Percentiles rank a stretch among this genome's conserved stretches.
These are phyloP conservation scores for Penicillium sp. DNA, from an alignment of 2,329 filamentous ascomycete species.

Conservation along the genomic window DNA sequence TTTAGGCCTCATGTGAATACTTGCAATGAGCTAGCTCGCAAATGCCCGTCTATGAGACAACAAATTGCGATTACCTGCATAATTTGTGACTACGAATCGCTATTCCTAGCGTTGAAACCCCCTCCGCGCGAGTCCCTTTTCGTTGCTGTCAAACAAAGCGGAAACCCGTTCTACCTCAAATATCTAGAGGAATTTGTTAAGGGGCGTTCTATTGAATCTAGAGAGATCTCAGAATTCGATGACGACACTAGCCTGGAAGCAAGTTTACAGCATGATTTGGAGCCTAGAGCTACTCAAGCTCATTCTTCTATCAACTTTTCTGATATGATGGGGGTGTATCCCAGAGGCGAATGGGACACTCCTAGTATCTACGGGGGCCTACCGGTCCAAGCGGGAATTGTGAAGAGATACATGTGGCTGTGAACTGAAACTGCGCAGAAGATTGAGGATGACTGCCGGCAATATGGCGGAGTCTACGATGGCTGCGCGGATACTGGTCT, in stretches of 20 bases:
- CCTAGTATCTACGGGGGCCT: slow-evolving; percentile 9
- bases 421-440: slow-evolving; percentile 3
- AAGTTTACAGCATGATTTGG: slow-evolving; percentile 11
- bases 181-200: slow-evolving; percentile 10
- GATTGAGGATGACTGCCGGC: not conserved
- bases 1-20: slow-evolving; percentile 5
- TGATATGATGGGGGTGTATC: not conserved
- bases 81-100: slow-evolving; percentile 9
- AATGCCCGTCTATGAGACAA: slow-evolving; percentile 15
- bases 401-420: slow-evolving; percentile 16
- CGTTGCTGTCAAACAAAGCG: slow-evolving; percentile 13
- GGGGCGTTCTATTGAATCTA: not conserved
- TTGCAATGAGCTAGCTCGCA: slow-evolving; percentile 4
- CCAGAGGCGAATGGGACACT: not conserved
- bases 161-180: slow-evolving; percentile 17
- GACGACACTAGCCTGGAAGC: not conserved
- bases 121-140: slow-evolving; percentile 2
- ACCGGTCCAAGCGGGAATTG: not conserved
- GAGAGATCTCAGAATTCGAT: not conserved
- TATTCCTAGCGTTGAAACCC: slow-evolving; percentile 4
- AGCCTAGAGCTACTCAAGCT: slow-evolving; percentile 5
- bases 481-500: not conserved
- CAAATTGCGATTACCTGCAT: slow-evolving; percentile 17
- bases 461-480: not conserved
- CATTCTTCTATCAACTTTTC: not conserved